Conservation (phyloP, 2,329 filamentous ascomycete genomes). For the Fusarium sp. region DNA sequence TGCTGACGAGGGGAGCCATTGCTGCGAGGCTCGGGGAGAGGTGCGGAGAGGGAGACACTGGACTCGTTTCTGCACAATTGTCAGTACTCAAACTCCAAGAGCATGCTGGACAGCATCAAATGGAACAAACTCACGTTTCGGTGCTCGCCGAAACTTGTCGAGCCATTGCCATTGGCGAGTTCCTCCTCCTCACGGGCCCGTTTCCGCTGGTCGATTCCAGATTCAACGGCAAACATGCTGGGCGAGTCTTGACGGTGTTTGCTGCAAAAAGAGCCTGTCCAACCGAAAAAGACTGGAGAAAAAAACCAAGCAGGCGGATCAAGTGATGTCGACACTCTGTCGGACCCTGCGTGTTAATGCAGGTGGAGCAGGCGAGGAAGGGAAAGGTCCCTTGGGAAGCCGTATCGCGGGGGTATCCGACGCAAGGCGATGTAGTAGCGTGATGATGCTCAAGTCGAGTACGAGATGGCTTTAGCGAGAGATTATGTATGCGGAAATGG, state of each 20-base stretch:
- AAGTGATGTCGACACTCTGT: constrained; percentile 29
- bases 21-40: constrained; percentile 52
- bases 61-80: constrained; percentile 61
- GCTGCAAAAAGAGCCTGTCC: constrained; percentile 5
- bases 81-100: constrained; percentile 29
- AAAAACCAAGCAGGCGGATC: constrained; percentile 19
- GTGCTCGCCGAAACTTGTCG: constrained; percentile 62
- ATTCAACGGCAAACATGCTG: constrained; percentile 54
- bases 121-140: constrained; percentile 57
- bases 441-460: constrained; percentile 16
- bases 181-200: constrained; percentile 60
- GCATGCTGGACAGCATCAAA: neutral
- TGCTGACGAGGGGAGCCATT: constrained; percentile 47
- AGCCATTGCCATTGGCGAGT: constrained; percentile 48
- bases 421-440: constrained; percentile 22
- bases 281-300: constrained; percentile 15
- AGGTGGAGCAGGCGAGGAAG: constrained; percentile 37
- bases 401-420: constrained; percentile 34
- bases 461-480: constrained; percentile 1
- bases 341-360: constrained; percentile 41
- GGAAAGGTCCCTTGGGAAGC: constrained; percentile 28
- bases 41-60: constrained; percentile 65
- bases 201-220: constrained; percentile 56
- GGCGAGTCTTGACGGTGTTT: constrained; percentile 6
- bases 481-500: constrained; percentile 21